These are phyloP conservation scores for Rhynchospora tenuis DNA, from an alignment of 176 grass and related monocot genomes.

Conservation along the genomic window DNA sequence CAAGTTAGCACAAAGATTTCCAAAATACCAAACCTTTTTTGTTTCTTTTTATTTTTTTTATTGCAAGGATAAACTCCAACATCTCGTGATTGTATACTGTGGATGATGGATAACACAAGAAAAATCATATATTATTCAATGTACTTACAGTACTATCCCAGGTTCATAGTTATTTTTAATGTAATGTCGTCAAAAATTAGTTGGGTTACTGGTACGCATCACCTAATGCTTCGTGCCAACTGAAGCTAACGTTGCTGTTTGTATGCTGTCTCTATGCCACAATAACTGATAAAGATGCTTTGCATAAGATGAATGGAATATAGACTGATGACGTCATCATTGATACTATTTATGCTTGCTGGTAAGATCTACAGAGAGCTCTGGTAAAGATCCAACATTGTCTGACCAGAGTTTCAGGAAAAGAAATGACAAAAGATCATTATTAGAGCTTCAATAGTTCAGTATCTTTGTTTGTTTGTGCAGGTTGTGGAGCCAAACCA, in stretches of 20 bases:
- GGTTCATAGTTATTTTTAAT: not conserved
- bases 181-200: not conserved
- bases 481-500: not conserved
- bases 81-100: not conserved
- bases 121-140: not conserved
- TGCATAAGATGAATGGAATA: not conserved
- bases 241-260: not conserved
- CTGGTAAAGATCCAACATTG: not conserved
- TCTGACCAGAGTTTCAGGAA: not conserved
- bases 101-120: not conserved
- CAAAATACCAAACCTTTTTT: not conserved
- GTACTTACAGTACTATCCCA: not conserved
- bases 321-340: not conserved
- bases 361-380: not conserved
- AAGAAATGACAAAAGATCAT: conserved; percentile 9
- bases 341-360: not conserved
- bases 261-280: not conserved
- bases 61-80: not conserved
- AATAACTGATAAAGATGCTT: not conserved
- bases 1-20: not conserved
- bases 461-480: not conserved
- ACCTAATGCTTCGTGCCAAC: not conserved
- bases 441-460: not conserved
- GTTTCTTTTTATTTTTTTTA: not conserved
- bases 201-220: not conserved